phyloP scores from a whole-genome alignment of 192 early-diverging fungal species.

The Kappamyces sp. region DNA sequence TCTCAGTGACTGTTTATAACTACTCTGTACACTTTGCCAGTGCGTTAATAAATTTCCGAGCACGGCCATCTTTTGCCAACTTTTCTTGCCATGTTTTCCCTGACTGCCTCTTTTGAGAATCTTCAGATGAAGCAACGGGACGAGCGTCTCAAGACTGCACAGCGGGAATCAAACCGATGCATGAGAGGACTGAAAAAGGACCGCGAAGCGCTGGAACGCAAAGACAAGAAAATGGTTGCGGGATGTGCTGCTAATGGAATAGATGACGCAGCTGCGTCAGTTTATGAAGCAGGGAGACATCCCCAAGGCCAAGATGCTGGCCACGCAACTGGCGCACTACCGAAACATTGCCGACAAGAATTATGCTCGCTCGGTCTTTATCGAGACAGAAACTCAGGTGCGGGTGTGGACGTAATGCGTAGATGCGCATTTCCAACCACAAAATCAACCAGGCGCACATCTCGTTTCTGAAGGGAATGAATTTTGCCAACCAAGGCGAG shows the following conservation, averaged over 20 bases:
- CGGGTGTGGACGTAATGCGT: neutral
- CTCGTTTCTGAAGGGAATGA: slow-evolving; percentile 22
- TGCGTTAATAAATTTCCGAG: no score
- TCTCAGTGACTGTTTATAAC: no score
- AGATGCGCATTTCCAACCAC: slow-evolving; percentile 38
- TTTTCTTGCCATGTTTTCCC: no score
- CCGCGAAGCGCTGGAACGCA: slow-evolving; percentile 35
- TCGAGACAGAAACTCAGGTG: slow-evolving; percentile 32
- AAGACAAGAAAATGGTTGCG: slow-evolving; percentile 34
- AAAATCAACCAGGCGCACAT: slow-evolving; percentile 33
- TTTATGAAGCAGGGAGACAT: slow-evolving; percentile 32
- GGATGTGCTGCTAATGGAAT: neutral
- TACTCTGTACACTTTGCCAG: no score
- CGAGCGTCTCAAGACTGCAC: slow-evolving; percentile 29
- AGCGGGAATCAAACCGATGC: slow-evolving; percentile 30
- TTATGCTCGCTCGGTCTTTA: slow-evolving; percentile 34
- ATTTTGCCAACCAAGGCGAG: slow-evolving; percentile 32
- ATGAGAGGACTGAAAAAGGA: slow-evolving; percentile 32
- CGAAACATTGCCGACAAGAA: slow-evolving; percentile 32
- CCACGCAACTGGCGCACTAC: slow-evolving; percentile 33
- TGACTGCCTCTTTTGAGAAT: neutral
- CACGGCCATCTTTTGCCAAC: no score
- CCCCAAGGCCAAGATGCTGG: slow-evolving; percentile 39
- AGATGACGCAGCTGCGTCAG: slow-evolving; percentile 33
- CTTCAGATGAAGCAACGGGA: slow-evolving; percentile 17